phyloP scores from a whole-genome alignment of 495 filamentous ascomycete species.

The Friedmanniomyces simplex region DNA sequence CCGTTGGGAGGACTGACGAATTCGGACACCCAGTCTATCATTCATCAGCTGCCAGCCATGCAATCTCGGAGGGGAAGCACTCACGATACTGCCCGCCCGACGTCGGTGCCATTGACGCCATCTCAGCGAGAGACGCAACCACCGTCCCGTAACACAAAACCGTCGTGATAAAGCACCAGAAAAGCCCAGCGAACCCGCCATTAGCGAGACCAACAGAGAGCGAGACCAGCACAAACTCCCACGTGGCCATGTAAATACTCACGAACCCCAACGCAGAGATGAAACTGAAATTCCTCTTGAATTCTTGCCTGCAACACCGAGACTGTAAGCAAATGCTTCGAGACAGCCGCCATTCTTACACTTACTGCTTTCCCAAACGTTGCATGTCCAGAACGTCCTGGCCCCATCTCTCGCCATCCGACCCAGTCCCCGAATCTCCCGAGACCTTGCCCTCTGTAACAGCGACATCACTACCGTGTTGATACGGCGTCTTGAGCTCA shows the following conservation, averaged over 20 bases:
- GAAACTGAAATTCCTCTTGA: conserved; percentile 26
- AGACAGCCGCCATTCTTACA: too few species aligned
- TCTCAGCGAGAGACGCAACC: conserved; percentile 44
- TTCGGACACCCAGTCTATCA: conserved; percentile 36
- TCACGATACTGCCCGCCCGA: conserved; percentile 39
- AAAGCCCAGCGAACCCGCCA: conserved; percentile 47
- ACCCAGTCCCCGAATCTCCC: neutral
- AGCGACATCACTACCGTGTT: neutral
- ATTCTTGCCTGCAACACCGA: conserved; percentile 21
- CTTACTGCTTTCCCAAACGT: conserved; percentile 27
- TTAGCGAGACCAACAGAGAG: conserved; percentile 40
- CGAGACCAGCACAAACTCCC: conserved; percentile 30
- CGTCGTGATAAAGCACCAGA: conserved; percentile 46
- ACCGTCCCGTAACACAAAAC: conserved; percentile 38
- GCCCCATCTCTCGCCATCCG: conserved; percentile 7
- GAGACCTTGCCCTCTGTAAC: neutral
- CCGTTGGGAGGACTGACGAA: conserved; percentile 11
- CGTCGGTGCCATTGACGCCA: conserved; percentile 47
- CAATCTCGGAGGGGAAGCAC: neutral
- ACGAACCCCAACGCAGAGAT: conserved; percentile 28
- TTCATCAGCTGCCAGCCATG: neutral
- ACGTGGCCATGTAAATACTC: conserved; percentile 26
- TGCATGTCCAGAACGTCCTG: conserved; percentile 27
- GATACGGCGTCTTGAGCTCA: neutral
- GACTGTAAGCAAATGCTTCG: too few species aligned